A percentile compares a stretch with the other conserved stretches of the same genome.
Conservation (phyloP, 2,329 filamentous ascomycete species). For the Rosellinia necatrix region DNA sequence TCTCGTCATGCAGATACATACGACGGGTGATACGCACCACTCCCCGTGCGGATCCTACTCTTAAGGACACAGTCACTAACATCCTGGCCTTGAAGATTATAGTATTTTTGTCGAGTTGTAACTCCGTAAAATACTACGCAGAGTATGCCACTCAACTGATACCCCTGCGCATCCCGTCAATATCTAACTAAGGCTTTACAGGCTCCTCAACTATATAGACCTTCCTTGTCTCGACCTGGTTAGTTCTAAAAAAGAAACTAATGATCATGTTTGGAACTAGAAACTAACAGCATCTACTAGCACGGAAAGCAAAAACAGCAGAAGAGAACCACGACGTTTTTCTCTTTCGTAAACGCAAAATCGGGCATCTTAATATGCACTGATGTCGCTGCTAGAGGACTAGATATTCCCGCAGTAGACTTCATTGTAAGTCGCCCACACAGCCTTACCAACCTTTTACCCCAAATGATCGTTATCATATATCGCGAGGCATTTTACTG, state of each 20-base stretch:
- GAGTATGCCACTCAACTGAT: slow-evolving; percentile 54
- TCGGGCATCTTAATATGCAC: slow-evolving; percentile 92
- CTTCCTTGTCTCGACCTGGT: slow-evolving; percentile 64
- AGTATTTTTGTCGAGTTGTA: slow-evolving; percentile 92
- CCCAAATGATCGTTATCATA: no score
- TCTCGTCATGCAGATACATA: background rate
- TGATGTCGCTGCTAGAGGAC: slow-evolving; percentile 90
- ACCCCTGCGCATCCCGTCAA: background rate
- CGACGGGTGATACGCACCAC: background rate
- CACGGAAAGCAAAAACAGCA: slow-evolving; percentile 98
- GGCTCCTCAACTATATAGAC: slow-evolving; percentile 92
- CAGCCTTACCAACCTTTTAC: background rate
- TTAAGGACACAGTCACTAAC: slow-evolving; percentile 46
- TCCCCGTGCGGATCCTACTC: no score
- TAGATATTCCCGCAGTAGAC: slow-evolving; percentile 95
- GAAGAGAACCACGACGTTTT: slow-evolving; percentile 98
- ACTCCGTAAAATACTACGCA: slow-evolving; percentile 93
- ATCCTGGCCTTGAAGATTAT: slow-evolving; percentile 67
- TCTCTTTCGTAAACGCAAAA: slow-evolving; percentile 85
- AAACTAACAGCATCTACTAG: slow-evolving; percentile 6
- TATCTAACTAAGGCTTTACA: background rate
- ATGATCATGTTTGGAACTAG: background rate
- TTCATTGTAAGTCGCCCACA: slow-evolving; percentile 60
- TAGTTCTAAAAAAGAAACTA: background rate
- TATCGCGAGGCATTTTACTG: no score